Percentiles rank a stretch among this genome's conserved stretches.
phyloP scores from a whole-genome alignment of 2,329 filamentous ascomycete genomes.

The Aspergillus sp. region DNA sequence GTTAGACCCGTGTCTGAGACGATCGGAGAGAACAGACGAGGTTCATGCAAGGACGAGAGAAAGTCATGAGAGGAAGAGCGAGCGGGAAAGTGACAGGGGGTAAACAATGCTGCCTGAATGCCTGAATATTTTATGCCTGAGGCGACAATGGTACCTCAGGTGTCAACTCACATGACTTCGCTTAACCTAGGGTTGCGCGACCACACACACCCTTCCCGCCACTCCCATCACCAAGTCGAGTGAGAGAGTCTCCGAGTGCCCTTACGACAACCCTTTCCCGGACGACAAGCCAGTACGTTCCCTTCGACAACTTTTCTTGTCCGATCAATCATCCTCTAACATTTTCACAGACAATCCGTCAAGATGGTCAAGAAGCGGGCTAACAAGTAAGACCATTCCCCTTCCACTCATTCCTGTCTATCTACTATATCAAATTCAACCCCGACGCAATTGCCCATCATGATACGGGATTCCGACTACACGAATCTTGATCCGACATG shows the following conservation, averaged over 20 bases:
- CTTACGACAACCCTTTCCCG: slow-evolving; percentile 31
- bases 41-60: not conserved
- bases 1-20: too few relatives aligned
- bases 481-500: not conserved
- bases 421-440: not conserved
- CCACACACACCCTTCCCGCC: slow-evolving; percentile 35
- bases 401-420: slow-evolving; percentile 18
- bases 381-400: slow-evolving; percentile 61
- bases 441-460: not conserved
- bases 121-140: slow-evolving; percentile 6
- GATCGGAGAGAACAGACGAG: not conserved
- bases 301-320: slow-evolving; percentile 29
- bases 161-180: slow-evolving; percentile 32
- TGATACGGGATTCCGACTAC: not conserved
- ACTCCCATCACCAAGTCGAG: not conserved
- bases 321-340: slow-evolving; percentile 14
- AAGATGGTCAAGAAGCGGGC: slow-evolving; percentile 76
- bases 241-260: slow-evolving; percentile 30
- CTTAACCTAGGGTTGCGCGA: slow-evolving; percentile 38
- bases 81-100: not conserved
- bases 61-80: not conserved
- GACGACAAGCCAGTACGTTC: slow-evolving; percentile 38
- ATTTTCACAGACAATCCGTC: slow-evolving; percentile 46
- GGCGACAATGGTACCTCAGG: slow-evolving; percentile 18
- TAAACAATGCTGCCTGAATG: slow-evolving; percentile 1